Percentiles rank a stretch among this genome's conserved stretches.
These are phyloP conservation scores for Pyrus hybrid DNA, from an alignment of 331 rosid genomes.

Conservation along the genomic window DNA sequence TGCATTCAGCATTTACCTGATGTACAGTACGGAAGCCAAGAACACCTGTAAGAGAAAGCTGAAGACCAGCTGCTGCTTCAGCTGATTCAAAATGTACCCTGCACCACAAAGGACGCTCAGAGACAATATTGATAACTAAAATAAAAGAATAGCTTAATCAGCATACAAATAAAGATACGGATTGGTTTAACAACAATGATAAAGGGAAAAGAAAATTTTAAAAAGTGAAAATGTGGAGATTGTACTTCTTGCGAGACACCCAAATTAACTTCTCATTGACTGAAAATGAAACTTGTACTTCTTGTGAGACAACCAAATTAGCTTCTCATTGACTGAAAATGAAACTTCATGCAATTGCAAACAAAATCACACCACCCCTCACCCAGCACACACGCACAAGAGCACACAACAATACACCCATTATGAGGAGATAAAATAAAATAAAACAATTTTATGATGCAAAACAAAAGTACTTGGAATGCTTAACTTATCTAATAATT, in stretches of 20 bases:
- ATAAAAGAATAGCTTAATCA: not conserved
- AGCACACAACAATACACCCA: too few species aligned
- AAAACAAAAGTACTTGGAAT: not conserved
- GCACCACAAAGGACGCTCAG: conserved; percentile 17
- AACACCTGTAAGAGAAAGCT: conserved; percentile 85
- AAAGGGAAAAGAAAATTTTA: not conserved
- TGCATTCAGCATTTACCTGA: conserved; percentile 52
- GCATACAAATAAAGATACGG: not conserved
- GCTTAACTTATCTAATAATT: not conserved
- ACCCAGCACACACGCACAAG: not conserved
- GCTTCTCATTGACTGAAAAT: not conserved
- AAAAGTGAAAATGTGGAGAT: not conserved
- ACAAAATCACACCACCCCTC: not conserved
- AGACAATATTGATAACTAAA: conserved; percentile 2
- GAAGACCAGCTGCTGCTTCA: conserved; percentile 72
- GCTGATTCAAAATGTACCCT: conserved; percentile 84
- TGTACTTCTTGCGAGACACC: not conserved
- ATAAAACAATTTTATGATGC: not conserved
- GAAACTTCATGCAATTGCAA: not conserved
- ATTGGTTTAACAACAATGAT: not conserved
- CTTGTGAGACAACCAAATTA: not conserved
- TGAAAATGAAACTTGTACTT: not conserved
- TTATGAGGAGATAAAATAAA: not conserved
- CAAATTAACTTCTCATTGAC: not conserved
- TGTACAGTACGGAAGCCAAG: conserved; percentile 88